Conservation (phyloP, 1,284 basidiomycete genomes). For the Trametes sp. region DNA sequence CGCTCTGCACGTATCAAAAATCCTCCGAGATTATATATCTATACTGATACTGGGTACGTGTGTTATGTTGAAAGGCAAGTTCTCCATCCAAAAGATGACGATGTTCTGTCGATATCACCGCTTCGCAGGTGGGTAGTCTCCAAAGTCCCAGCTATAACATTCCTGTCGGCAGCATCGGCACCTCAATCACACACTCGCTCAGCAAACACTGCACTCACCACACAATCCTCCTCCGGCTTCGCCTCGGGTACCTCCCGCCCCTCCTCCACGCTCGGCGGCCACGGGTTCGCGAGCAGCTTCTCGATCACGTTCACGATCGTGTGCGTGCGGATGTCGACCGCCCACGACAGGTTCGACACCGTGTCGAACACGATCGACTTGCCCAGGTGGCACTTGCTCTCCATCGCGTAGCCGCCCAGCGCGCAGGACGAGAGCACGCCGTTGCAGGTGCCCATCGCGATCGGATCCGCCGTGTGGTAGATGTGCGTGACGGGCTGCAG, state of each 20-base stretch:
- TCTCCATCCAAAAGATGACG: neutral
- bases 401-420: slow-evolving; percentile 81
- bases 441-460: slow-evolving; percentile 85
- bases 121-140: slow-evolving; percentile 33
- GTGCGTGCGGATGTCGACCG: slow-evolving; percentile 83
- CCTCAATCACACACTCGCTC: too few species aligned
- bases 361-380: slow-evolving; percentile 91
- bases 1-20: too few species aligned
- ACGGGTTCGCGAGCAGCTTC: slow-evolving; percentile 77
- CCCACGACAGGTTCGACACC: slow-evolving; percentile 85
- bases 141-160: slow-evolving; percentile 79
- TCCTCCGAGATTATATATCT: too few species aligned
- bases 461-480: slow-evolving; percentile 89
- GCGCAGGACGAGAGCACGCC: slow-evolving; percentile 79
- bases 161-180: too few species aligned
- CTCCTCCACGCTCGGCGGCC: slow-evolving; percentile 65
- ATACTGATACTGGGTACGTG: too few species aligned
- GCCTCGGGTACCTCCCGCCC: slow-evolving; percentile 69
- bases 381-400: slow-evolving; percentile 86
- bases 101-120: neutral
- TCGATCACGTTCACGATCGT: slow-evolving; percentile 87
- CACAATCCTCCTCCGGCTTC: slow-evolving; percentile 61
- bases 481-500: slow-evolving; percentile 82
- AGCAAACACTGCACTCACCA: slow-evolving; percentile 63
- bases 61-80: too few species aligned